Evolutionary conservation across 441 rosid genomes (phyloP), one percentile per base, ranked within the genome.

Genomic region (Macaranga tanarius): DNA sequence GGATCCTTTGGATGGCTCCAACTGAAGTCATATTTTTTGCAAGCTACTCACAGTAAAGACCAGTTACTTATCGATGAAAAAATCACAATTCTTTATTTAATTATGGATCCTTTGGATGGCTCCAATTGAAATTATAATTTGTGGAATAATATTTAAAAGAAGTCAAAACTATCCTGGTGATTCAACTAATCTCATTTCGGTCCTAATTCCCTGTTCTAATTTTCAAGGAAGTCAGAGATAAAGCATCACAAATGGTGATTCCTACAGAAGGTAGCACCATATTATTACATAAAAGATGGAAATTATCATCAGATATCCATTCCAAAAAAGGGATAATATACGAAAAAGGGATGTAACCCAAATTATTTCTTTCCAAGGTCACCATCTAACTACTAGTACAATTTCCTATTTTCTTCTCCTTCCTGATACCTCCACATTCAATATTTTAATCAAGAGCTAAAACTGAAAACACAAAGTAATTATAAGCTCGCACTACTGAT

Each of bases 31-130:
- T 34, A 56, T 40, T 71, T 12, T 96, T 71, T 82, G 89, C 90
- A 89, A 83, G 77, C 99, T 92, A 74, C 69, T 54, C 70, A 67
- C 26, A 72, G 75, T n/a, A 73, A 44, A 20, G 25, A 52, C 17
- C 67, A 63, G 52, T 76, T 69, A 50, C 25, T 51, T 66, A 59
- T 20, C 68, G 40, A 58, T 61, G 65, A 31, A 59, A 44, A 47
- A 42, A 4, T n/a, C 42, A 38, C 7, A 10, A n/a, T 5, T 9
- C 1, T 63, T 25, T n/a, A n/a, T n/a, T 12, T 45, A 23, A 22
- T 19, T 8, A 48, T 48, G n/a, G 7, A 48, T 4, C 19, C 34
- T 40, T 40, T 23, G 25, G 7, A 67, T 38, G 17, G 7, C 28
- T 16, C 40, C 28, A 64, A 42, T 7, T 28, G 6, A 70, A 45